phyloP scores from a whole-genome alignment of 164 flowering plant genomes.

The Dillenia suffruticosa region DNA sequence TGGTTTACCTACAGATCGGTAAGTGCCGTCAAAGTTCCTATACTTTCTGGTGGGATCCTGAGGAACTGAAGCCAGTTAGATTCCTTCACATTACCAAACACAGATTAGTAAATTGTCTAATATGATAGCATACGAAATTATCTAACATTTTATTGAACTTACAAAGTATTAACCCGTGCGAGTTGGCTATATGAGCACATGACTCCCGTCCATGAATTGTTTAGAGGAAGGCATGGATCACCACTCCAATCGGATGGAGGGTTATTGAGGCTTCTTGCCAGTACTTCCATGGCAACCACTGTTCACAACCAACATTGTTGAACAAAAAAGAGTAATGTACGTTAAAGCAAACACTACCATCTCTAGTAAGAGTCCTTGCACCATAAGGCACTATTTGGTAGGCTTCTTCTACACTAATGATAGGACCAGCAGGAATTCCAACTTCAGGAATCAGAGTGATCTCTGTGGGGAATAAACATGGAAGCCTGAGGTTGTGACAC shows the following conservation, averaged over 20 bases:
- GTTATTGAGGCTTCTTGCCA: slow-evolving; percentile 49
- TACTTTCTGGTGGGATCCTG: slow-evolving; percentile 53
- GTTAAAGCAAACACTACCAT: slow-evolving; percentile 39
- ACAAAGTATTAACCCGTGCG: slow-evolving; percentile 54
- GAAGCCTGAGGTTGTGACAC: slow-evolving; percentile 57
- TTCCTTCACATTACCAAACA: slow-evolving; percentile 34
- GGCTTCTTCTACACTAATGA: slow-evolving; percentile 80
- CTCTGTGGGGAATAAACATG: slow-evolving; percentile 42
- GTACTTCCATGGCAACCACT: slow-evolving; percentile 65
- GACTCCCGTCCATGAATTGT: slow-evolving; percentile 82
- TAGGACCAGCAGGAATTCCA: slow-evolving; percentile 62
- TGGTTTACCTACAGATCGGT: slow-evolving; percentile 52
- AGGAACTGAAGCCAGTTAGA: slow-evolving; percentile 43
- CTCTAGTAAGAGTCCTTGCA: slow-evolving; percentile 61
- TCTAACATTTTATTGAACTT: slow-evolving; percentile 24
- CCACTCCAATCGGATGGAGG: slow-evolving; percentile 85
- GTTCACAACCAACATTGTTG: not conserved
- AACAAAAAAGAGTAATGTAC: not conserved
- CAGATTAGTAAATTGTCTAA: not conserved
- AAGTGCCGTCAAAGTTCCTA: slow-evolving; percentile 57
- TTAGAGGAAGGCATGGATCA: slow-evolving; percentile 83
- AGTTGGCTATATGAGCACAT: slow-evolving; percentile 38
- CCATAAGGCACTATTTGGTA: slow-evolving; percentile 53
- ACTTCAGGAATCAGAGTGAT: slow-evolving; percentile 43
- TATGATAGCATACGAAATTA: no score